Percentiles rank a stretch among this genome's conserved stretches.
Conservation (phyloP, 805 yeast genomes). For the Ogataea thermomethanolica region DNA sequence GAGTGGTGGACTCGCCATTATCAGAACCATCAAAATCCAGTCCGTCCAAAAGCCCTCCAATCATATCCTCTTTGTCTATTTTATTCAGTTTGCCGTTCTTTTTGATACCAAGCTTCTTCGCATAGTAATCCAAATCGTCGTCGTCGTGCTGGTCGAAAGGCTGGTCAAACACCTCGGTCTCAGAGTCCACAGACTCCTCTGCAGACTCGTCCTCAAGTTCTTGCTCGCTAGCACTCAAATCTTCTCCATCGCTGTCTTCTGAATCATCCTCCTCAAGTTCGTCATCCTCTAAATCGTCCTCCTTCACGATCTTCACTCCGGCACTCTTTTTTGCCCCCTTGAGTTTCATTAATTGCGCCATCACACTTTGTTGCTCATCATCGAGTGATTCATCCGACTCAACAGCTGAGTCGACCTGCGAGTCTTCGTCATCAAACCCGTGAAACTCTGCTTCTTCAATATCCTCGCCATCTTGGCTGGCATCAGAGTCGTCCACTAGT, state of each 20-base stretch:
- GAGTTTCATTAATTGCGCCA: conserved; percentile 21
- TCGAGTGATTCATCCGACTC: conserved; percentile 16
- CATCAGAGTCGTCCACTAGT: conserved; percentile 12
- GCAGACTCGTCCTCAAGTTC: conserved; percentile 13
- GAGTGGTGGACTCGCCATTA: conserved; percentile 3
- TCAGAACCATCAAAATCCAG: conserved; percentile 46
- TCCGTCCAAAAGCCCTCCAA: conserved; percentile 83
- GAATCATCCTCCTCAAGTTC: conserved; percentile 16
- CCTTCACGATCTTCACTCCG: conserved; percentile 31
- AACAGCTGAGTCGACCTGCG: conserved; percentile 3
- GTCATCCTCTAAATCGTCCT: conserved; percentile 26
- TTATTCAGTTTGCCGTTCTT: conserved; percentile 51
- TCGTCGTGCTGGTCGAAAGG: conserved; percentile 54
- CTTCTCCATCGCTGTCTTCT: conserved; percentile 4
- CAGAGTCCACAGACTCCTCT: conserved; percentile 44
- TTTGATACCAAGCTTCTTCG: conserved; percentile 70
- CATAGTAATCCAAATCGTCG: conserved; percentile 76
- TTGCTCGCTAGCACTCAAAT: not conserved
- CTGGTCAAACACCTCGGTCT: conserved; percentile 45
- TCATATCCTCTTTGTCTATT: conserved; percentile 63
- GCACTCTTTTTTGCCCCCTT: conserved; percentile 26
- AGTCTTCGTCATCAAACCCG: conserved; percentile 18
- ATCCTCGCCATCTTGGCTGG: not conserved
- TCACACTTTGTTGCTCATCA: conserved; percentile 26
- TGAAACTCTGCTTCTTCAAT: conserved; percentile 10